Conservation (phyloP, 2,329 filamentous ascomycete species). For the Metarhizium album region DNA sequence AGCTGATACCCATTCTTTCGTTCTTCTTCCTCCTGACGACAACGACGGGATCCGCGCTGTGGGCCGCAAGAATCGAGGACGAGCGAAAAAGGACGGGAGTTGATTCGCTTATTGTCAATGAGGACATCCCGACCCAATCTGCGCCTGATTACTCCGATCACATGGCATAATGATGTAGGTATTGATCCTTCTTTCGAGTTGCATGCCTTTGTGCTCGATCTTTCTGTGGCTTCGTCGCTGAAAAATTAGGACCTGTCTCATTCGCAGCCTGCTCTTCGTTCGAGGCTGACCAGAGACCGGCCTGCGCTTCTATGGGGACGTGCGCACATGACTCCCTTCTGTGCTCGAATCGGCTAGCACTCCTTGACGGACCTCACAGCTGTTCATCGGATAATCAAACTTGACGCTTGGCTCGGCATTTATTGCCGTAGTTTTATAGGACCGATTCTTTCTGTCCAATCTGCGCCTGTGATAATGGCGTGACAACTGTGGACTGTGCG, state of each 20-base stretch:
- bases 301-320: not conserved
- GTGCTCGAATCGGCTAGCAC: not conserved
- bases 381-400: not conserved
- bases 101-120: conserved; percentile 7
- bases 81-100: conserved; percentile 22
- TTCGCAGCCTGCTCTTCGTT: not conserved
- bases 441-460: not conserved
- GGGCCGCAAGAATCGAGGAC: conserved; percentile 70
- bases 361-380: not conserved
- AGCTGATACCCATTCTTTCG: conserved; percentile 82
- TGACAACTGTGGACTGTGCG: not conserved
- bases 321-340: not conserved
- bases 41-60: conserved; percentile 73
- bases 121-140: conserved; percentile 11
- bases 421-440: not conserved
- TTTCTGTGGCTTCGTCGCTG: no score
- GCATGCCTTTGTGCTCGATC: not conserved
- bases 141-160: conserved; percentile 21
- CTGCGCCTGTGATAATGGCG: not conserved
- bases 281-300: not conserved
- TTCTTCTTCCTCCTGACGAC: conserved; percentile 91
- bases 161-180: conserved; percentile 1
- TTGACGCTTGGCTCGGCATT: not conserved
- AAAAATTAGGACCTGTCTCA: not conserved
- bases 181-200: not conserved